phyloP scores from a whole-genome alignment of 345 rosid species.

The Pistacia vera region DNA sequence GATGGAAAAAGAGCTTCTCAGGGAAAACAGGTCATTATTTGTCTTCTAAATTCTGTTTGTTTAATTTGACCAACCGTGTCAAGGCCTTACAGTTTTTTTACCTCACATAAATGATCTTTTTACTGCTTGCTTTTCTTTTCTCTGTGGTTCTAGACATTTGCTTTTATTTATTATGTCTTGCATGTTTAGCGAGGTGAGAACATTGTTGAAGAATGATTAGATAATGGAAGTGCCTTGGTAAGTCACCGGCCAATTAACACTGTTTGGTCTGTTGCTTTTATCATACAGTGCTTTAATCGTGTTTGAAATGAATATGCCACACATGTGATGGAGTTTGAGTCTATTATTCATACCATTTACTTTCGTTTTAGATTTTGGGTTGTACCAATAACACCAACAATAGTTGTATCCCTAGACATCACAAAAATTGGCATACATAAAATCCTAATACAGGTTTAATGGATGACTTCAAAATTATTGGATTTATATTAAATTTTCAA shows the following conservation, averaged over 20 bases:
- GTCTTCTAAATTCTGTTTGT: neutral
- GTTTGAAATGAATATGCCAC: neutral
- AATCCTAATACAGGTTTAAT: neutral
- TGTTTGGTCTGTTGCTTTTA: neutral
- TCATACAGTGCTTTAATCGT: neutral
- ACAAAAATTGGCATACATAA: neutral
- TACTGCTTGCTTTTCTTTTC: neutral
- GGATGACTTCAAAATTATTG: neutral
- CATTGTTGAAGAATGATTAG: neutral
- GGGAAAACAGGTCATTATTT: constrained; percentile 62
- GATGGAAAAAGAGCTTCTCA: constrained; percentile 85
- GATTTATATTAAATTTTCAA: neutral
- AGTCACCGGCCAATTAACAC: neutral
- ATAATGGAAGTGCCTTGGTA: neutral
- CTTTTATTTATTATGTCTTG: neutral
- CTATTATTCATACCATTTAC: neutral
- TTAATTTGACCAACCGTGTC: neutral
- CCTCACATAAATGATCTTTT: neutral
- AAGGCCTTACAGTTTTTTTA: neutral
- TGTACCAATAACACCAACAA: neutral
- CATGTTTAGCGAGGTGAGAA: neutral
- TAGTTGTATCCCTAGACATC: neutral
- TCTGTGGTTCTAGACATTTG: neutral
- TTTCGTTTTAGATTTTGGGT: neutral
- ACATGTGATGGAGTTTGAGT: neutral